These are phyloP conservation scores for Aphanocladium album DNA, from an alignment of 2,329 filamentous ascomycete genomes.

Conservation along the genomic window DNA sequence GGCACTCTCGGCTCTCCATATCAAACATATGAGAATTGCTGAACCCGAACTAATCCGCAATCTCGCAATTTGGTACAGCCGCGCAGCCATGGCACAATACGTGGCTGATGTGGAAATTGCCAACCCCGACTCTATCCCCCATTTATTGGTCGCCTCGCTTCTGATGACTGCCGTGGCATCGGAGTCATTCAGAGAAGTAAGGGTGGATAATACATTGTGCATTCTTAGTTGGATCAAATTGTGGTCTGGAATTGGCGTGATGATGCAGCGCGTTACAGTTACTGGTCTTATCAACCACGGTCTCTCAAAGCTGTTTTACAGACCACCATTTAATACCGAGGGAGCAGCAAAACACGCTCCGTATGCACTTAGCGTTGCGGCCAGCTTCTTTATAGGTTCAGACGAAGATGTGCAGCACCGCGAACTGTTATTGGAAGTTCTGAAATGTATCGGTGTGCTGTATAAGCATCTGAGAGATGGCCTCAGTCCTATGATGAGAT, in stretches of 20 bases:
- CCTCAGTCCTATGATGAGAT: constrained; percentile 38
- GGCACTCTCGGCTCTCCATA: neutral
- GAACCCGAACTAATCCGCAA: neutral
- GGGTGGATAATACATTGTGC: constrained; percentile 36
- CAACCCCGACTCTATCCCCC: constrained; percentile 40
- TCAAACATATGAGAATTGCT: neutral
- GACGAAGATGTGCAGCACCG: constrained; percentile 34
- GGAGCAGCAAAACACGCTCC: neutral
- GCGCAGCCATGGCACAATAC: neutral
- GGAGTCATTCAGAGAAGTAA: constrained; percentile 44
- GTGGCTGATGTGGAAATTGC: constrained; percentile 34
- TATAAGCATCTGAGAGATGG: constrained; percentile 44
- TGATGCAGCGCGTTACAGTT: neutral
- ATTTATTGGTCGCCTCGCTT: constrained; percentile 47
- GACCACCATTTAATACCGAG: neutral
- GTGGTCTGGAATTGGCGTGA: constrained; percentile 43
- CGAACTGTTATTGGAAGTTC: constrained; percentile 37
- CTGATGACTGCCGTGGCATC: constrained; percentile 47
- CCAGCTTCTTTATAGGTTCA: constrained; percentile 27
- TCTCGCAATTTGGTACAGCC: neutral
- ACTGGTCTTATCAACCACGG: neutral
- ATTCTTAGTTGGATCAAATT: constrained; percentile 53
- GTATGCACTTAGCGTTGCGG: neutral
- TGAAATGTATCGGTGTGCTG: constrained; percentile 47
- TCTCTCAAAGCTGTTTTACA: neutral